Evolutionary conservation across 140 eudicot genomes (phyloP).

Genomic region (Cichorium intybus): DNA sequence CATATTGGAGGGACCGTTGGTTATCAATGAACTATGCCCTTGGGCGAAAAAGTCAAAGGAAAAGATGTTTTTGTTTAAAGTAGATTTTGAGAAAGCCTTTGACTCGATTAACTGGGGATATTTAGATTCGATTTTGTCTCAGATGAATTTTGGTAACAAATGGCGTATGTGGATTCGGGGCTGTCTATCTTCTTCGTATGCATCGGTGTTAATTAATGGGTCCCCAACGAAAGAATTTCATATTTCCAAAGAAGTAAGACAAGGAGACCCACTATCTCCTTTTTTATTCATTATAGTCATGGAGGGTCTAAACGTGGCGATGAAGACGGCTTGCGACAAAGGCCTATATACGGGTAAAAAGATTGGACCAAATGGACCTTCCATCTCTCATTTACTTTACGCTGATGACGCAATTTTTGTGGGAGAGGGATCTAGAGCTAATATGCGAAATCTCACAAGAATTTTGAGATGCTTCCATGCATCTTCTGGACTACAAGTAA

Average conservation of each 20-base stretch:
- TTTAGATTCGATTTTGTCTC: neutral
- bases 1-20: neutral
- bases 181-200: neutral
- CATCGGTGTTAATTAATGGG: neutral
- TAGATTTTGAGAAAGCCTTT: no score
- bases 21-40: neutral
- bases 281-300: no score
- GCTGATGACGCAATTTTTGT: neutral
- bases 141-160: neutral
- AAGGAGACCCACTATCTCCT: no score
- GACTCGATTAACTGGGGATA: no score
- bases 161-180: neutral
- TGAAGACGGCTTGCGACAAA: neutral
- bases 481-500: no score
- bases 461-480: no score
- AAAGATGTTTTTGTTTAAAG: neutral
- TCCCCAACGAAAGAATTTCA: neutral
- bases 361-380: neutral
- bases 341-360: no score
- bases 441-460: neutral
- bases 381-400: neutral
- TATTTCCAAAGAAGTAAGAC: no score
- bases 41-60: neutral
- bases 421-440: neutral
- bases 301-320: no score